Evolutionary conservation across 768 basidiomycete genomes (phyloP), one percentile per base, ranked within the genome.

Genomic region (Tulasnella calospora): DNA sequence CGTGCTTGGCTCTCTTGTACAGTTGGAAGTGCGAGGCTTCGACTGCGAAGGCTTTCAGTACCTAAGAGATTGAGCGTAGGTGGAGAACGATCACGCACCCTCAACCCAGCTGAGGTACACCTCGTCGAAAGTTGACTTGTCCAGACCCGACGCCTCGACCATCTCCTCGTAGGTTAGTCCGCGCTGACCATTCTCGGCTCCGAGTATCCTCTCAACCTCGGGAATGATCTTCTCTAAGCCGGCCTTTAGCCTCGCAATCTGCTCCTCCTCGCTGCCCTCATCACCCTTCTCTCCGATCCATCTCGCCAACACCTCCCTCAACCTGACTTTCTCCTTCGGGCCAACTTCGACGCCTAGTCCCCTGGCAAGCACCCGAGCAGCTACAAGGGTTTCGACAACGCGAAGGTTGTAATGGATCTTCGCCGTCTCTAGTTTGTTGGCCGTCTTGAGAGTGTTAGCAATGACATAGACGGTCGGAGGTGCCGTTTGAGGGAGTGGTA

Each of bases 351-450:
- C 79, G 1, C 86, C 88, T 33, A 96, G 87, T 47, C 85, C 84
- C 40, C 88, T 87, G 0, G 91, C 90, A 17, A 98, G 87, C 7
- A 95, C 86, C 35, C 92, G 88, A 0, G 95, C 94, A 1, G 90
- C 92, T 46, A 90, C 91, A 27, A 95, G 90, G 0, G 92, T 93
- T 84, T 98, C 95, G n/a, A 96, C 92, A 44, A 96, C 95, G 44
- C 94, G 93, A 21, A 96, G 87, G 82, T 98, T 97, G 86, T 97
- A 96, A 69, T 90, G 88, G 46, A 87, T 88, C 81, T 91, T 92
- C 1, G 94, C 92, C 46, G 89, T 90, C 76, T 90, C 87, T 0
- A 90, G 89, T 83, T 96, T 95, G 83, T 95, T 92, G 38, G 92
- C 89, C 33, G 92, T 89, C 44, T 94, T 90, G 51, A 94, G 90